Conservation (phyloP, 2,329 filamentous ascomycete genomes). For the Hymenoscyphus salicellus region DNA sequence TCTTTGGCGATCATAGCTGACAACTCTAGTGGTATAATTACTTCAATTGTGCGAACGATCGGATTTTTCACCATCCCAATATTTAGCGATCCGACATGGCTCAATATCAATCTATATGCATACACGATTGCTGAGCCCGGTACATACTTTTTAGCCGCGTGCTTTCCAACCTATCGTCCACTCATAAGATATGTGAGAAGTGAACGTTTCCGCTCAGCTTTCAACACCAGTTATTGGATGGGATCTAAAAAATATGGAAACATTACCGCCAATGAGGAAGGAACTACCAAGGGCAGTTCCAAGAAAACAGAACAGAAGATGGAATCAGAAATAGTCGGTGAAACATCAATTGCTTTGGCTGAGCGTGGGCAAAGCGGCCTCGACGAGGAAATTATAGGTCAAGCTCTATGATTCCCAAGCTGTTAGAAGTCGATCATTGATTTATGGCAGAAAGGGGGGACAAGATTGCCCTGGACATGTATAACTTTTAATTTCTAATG, state of each 20-base stretch:
- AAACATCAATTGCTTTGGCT: background rate
- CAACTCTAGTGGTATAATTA: conserved; percentile 1
- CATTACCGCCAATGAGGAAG: background rate
- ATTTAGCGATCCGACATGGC: conserved; percentile 7
- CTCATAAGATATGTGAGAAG: conserved; percentile 1
- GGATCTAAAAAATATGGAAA: background rate
- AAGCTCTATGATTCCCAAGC: no score
- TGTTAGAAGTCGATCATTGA: no score
- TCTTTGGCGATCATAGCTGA: background rate
- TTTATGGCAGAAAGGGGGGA: no score
- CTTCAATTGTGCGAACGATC: conserved; percentile 2
- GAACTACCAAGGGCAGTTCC: background rate
- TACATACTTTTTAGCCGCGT: conserved; percentile 6
- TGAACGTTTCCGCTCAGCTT: background rate
- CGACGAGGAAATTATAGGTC: no score
- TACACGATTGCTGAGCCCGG: conserved; percentile 7
- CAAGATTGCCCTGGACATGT: no score
- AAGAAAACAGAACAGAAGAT: background rate
- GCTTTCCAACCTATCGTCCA: conserved; percentile 6
- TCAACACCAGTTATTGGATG: background rate
- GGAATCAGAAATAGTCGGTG: background rate
- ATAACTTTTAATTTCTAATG: no score
- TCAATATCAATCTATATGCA: background rate
- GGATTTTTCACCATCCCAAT: background rate
- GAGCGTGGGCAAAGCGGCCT: background rate